These are phyloP conservation scores for Apiospora rasikravindrae DNA, from an alignment of 2,329 filamentous ascomycete species.

Conservation along the genomic window DNA sequence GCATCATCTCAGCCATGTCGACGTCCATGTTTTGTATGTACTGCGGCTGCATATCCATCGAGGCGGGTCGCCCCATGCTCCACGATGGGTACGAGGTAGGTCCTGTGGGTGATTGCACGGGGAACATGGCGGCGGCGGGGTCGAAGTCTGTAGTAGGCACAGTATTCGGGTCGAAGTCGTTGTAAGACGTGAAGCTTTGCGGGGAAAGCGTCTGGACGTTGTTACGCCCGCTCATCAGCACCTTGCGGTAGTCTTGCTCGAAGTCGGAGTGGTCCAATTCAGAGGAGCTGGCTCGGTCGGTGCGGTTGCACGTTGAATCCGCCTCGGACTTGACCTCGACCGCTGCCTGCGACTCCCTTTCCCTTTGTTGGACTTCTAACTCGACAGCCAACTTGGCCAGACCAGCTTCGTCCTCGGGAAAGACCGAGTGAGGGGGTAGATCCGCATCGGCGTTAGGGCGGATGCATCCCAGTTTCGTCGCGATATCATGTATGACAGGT, in stretches of 20 bases:
- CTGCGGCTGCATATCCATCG: conserved; percentile 47
- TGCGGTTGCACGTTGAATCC: conserved; percentile 43
- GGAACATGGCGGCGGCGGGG: conserved; percentile 33
- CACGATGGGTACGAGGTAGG: conserved; percentile 40
- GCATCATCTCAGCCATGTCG: conserved; percentile 50
- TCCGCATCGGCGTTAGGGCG: conserved; percentile 66
- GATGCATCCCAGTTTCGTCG: conserved; percentile 67
- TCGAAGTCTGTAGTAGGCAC: conserved; percentile 33
- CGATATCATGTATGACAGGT: conserved; percentile 69
- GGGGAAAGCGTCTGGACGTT: conserved; percentile 58
- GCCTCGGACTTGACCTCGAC: conserved; percentile 41
- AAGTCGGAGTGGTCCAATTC: conserved; percentile 62
- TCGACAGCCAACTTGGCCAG: conserved; percentile 62
- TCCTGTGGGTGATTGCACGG: conserved; percentile 36
- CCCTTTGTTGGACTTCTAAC: conserved; percentile 53
- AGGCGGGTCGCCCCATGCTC: conserved; percentile 39
- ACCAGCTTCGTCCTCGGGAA: conserved; percentile 66
- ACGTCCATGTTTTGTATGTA: conserved; percentile 48
- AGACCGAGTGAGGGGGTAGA: conserved; percentile 61
- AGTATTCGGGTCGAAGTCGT: conserved; percentile 45
- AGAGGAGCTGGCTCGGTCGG: conserved; percentile 59
- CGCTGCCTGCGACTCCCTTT: conserved; percentile 36
- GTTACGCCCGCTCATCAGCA: conserved; percentile 47
- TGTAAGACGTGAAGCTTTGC: conserved; percentile 54
- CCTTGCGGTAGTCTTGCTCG: conserved; percentile 59